phyloP scores from a whole-genome alignment of 176 grass and related monocot species.

The Rhynchospora pubera region DNA sequence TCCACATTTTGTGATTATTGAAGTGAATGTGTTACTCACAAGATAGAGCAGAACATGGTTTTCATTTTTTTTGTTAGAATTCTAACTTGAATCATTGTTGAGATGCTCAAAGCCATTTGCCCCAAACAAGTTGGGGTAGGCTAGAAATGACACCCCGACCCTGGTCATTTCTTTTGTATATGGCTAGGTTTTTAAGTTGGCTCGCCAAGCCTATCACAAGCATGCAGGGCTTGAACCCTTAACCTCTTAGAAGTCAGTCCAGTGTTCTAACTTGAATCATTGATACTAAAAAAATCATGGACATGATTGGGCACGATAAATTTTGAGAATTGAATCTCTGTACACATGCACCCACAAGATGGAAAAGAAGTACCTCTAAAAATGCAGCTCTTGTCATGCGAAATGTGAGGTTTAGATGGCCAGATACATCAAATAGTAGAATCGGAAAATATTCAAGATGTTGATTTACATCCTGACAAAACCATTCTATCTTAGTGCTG shows the following conservation, averaged over 20 bases:
- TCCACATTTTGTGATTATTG: background rate
- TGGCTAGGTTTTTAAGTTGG: too few species aligned
- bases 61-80: background rate
- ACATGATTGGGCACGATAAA: background rate
- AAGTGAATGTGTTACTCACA: background rate
- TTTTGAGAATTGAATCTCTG: background rate
- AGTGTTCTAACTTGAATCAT: background rate
- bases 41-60: background rate
- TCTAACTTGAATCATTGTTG: too few species aligned
- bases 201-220: too few species aligned
- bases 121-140: too few species aligned
- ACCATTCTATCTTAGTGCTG: constrained; percentile 16
- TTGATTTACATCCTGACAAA: constrained; percentile 57
- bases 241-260: too few species aligned
- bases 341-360: background rate
- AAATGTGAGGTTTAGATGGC: constrained; percentile 65
- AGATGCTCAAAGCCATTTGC: too few species aligned
- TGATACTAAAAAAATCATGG: background rate
- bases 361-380: constrained; percentile 47
- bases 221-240: too few species aligned
- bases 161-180: too few species aligned
- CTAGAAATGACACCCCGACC: too few species aligned
- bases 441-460: constrained; percentile 53
- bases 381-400: constrained; percentile 63
- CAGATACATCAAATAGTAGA: constrained; percentile 60